Percentiles rank a stretch among this genome's conserved stretches.
These are phyloP conservation scores for Plasmodium gonderi DNA, from an alignment of 169 alveolate species.

Conservation along the genomic window DNA sequence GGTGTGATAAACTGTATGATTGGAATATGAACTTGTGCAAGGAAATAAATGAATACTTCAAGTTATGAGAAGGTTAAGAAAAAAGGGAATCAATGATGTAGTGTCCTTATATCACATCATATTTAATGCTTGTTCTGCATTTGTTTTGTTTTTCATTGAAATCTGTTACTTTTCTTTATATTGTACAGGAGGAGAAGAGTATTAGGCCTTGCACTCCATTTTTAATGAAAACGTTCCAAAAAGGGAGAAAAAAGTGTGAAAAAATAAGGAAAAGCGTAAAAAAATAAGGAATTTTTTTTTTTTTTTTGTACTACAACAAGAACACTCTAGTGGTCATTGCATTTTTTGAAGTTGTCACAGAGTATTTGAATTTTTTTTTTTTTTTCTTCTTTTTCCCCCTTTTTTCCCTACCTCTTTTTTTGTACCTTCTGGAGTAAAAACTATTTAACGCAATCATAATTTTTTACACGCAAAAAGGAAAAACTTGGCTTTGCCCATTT, in stretches of 20 bases:
- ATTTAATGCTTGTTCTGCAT: neutral
- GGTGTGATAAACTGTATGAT: constrained; percentile 40
- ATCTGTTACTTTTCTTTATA: neutral
- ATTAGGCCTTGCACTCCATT: neutral
- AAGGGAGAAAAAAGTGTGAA: neutral
- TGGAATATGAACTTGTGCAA: constrained; percentile 41
- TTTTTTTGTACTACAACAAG: neutral
- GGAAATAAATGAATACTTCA: constrained; percentile 33
- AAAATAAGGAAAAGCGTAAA: no score
- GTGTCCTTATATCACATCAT: no score
- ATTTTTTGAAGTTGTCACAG: neutral
- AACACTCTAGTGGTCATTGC: neutral
- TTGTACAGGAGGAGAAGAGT: neutral
- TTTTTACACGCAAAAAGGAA: neutral
- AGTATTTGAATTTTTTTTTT: neutral
- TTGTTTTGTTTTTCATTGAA: neutral
- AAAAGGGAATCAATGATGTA: no score
- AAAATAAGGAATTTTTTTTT: no score
- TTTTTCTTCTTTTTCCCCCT: neutral
- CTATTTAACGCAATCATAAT: neutral
- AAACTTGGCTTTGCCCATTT: neutral
- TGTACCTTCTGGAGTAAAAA: neutral
- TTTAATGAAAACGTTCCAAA: neutral
- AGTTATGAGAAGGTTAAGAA: neutral
- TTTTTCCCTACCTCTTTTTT: neutral